phyloP scores from a whole-genome alignment of 2,329 filamentous ascomycete species.

The Xylariaceae sp. region DNA sequence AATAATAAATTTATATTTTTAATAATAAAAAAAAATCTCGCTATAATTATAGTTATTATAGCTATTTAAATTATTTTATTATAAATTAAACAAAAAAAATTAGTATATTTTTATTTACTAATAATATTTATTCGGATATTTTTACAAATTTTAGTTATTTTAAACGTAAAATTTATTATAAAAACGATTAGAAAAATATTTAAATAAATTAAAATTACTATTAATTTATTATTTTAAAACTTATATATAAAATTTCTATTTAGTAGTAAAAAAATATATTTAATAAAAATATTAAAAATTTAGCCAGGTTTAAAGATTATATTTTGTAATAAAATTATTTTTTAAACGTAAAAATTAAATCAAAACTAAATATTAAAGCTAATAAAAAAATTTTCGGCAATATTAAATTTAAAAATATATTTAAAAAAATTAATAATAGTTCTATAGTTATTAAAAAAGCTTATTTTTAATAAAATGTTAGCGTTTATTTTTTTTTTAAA shows the following conservation, averaged over 20 bases:
- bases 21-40: neutral
- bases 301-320: too few relatives aligned
- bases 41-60: neutral
- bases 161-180: neutral
- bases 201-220: neutral
- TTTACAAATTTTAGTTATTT: neutral
- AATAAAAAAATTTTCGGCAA: neutral
- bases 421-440: neutral
- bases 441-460: neutral
- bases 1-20: neutral
- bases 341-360: neutral
- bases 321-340: neutral
- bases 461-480: neutral
- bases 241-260: neutral
- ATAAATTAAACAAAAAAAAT: too few relatives aligned
- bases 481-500: neutral
- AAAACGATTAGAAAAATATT: neutral
- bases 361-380: neutral
- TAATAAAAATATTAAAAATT: neutral
- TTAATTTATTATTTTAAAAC: neutral
- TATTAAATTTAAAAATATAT: neutral
- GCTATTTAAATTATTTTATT: neutral
- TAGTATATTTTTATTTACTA: neutral
- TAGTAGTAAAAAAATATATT: neutral
- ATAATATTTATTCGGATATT: neutral